Base-by-base conservation (phyloP, 768 basidiomycete genomes). In the Scleroderma citrinum region DNA sequence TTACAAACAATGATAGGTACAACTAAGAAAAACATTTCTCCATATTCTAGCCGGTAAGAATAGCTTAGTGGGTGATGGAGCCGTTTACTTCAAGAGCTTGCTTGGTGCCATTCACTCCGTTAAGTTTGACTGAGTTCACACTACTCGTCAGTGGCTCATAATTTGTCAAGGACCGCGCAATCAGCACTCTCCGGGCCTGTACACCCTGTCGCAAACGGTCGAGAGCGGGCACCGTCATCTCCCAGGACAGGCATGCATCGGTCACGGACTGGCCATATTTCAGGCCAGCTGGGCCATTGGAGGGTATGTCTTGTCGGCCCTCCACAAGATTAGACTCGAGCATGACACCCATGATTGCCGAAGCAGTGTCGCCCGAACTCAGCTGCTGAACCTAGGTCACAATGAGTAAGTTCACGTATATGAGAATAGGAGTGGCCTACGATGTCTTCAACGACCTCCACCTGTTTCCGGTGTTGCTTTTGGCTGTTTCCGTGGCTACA, bases 401-500 rank as follows among this genome's bases (percentile, higher is more conserved):
- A 46, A 44, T 19, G 36, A 53, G 40, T 42, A 48, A 56, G 46
- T 46, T 43, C 48, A 54, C 40, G 0, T 44, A 21, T 26, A 42
- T 14, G 20, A 35, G n/a, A 11, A 23, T 12, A n/a, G 14, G 3
- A 32, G 19, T 55, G 30, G 46, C 83, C 66, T 59, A 92, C 93
- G 55, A 99, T 85, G 62, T 95, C 85, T 29, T 90, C 86, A 7
- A 88, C 91, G 31, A 98, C 95, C 50, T 87, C 83, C 3, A 83
- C 71, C 70, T 99, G 95, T 58, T 83, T 89, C 51, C 79, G 72
- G 67, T 95, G 88, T 62, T 96, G 89, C 69, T 99, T 97, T 51
- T 76, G 81, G 59, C 87, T 91, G 70, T 98, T 97, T 51, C 95
- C 93, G 63, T 97, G 94, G 58, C 92, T 94, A 76, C 95, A 95